Evolutionary conservation across 352 stramenopile genomes (phyloP), one percentile per base, ranked within the genome.

Genomic region (Phytopythium mirpurense): DNA sequence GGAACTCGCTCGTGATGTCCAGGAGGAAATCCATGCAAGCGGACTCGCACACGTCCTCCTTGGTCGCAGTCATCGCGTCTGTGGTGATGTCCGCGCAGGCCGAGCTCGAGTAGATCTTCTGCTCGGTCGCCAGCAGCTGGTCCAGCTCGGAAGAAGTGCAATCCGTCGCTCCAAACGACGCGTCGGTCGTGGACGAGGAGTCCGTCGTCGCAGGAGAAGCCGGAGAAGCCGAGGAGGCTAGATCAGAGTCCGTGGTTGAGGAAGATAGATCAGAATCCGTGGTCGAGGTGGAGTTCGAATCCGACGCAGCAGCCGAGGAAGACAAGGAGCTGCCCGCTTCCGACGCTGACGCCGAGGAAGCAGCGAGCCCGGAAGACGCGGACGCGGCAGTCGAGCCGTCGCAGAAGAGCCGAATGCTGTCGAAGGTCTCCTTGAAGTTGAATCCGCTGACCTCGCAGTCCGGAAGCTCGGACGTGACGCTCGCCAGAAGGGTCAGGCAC

Each of bases 381-480:
- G 35, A 40, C 35, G 35, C 16, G 2, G 35, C 16, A 6, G 21
- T 14, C 0, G 35, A 41, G 16, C 35, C 35, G 35, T 21, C 35
- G 5, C 42, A 48, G 23, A 23, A 31, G 5, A 4, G 5, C 12
- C 19, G 1, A 12, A 48, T 6, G 23, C 12, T 19, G 23, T 48
- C 42, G 11, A 48, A 21, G 10, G 12, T 23, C 5, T 27, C 27
- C 23, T 31, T 27, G 15, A 48, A 9, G 24, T n/a, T 48, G 19
- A 31, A 21, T 3, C 42, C 42, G 42, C 42, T 48, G 42, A 21
- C 21, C 24, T 48, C 42, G 24, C 42, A 48, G 42, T 48, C 42
- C 14, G 42, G 42, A 32, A 48, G 18, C 24, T 48, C 42, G 0
- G 42, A 48, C 12, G 27, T 19, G 10, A 48, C 3, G 27, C 23